phyloP scores from a whole-genome alignment of 768 basidiomycete genomes.

The Royoungia palumana region DNA sequence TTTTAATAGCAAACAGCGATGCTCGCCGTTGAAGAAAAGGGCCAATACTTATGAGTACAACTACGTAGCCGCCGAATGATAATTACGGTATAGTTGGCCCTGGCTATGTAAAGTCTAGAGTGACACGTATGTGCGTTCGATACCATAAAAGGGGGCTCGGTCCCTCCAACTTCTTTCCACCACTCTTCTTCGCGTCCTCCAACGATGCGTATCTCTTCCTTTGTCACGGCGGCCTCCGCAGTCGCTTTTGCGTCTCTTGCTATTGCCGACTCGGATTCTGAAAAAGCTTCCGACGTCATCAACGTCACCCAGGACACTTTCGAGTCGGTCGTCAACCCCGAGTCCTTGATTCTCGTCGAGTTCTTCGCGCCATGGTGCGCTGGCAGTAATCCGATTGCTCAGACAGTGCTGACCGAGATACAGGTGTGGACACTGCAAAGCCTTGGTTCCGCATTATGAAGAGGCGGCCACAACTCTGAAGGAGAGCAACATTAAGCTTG shows the following conservation, averaged over 20 bases:
- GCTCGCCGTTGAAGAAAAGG: too few relatives aligned
- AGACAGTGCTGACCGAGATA: not conserved
- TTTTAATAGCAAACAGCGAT: too few relatives aligned
- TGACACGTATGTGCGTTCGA: constrained; percentile 32
- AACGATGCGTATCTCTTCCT: constrained; percentile 61
- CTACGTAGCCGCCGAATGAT: too few relatives aligned
- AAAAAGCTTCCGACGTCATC: constrained; percentile 69
- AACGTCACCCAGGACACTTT: constrained; percentile 71
- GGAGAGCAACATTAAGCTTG: constrained; percentile 83
- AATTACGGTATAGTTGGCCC: too few relatives aligned
- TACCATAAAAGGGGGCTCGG: constrained; percentile 20
- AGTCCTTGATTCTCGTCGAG: constrained; percentile 84
- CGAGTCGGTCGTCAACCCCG: constrained; percentile 57
- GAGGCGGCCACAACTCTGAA: constrained; percentile 92
- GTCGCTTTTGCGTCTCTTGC: constrained; percentile 54
- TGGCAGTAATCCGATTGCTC: not conserved
- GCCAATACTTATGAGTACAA: too few relatives aligned
- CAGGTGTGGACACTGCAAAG: constrained; percentile 96
- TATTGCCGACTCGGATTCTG: constrained; percentile 41
- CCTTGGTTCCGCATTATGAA: constrained; percentile 90
- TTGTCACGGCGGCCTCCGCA: constrained; percentile 48
- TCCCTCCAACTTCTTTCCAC: not conserved
- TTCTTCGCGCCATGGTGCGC: constrained; percentile 87
- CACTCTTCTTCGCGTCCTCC: constrained; percentile 22
- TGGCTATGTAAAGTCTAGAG: not conserved